Evolutionary conservation across 2,329 filamentous ascomycete species (phyloP).

Genomic region (Colletotrichum spinosum): DNA sequence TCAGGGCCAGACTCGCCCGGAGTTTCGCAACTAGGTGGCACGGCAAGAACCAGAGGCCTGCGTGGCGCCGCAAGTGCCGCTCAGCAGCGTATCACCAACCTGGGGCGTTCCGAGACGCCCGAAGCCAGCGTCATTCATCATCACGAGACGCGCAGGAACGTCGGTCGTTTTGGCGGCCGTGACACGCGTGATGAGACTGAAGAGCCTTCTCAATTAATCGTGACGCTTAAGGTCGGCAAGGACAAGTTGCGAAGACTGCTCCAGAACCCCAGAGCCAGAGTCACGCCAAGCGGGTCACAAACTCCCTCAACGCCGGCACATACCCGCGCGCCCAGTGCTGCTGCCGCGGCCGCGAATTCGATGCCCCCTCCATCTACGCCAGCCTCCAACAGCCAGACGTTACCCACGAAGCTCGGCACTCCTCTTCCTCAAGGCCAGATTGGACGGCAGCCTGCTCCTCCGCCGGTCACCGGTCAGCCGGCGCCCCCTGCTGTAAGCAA

Average conservation of each 20-base stretch:
- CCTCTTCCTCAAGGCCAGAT: conserved; percentile 63
- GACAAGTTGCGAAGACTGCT: conserved; percentile 78
- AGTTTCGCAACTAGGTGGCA: conserved; percentile 78
- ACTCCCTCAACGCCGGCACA: conserved; percentile 46
- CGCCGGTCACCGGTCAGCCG: conserved; percentile 67
- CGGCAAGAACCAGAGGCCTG: conserved; percentile 87
- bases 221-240: conserved; percentile 80
- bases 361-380: conserved; percentile 54
- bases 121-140: conserved; percentile 73
- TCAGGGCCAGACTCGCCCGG: conserved; percentile 89
- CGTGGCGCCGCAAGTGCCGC: conserved; percentile 88
- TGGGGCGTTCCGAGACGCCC: conserved; percentile 89
- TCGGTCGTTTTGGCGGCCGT: conserved; percentile 65
- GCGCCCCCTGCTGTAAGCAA: conserved; percentile 70
- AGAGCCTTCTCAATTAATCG: conserved; percentile 74
- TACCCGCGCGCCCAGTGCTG: conserved; percentile 46
- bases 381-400: conserved; percentile 39
- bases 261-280: conserved; percentile 56
- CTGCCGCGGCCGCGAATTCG: conserved; percentile 44
- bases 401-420: conserved; percentile 40
- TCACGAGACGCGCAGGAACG: conserved; percentile 76
- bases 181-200: conserved; percentile 85
- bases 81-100: conserved; percentile 85
- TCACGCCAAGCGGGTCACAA: conserved; percentile 45
- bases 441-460: conserved; percentile 76